A percentile compares a stretch with the other conserved stretches of the same genome.
Evolutionary conservation across 192 early-diverging fungal genomes (phyloP).

Genomic region (Spinellus fusiger): DNA sequence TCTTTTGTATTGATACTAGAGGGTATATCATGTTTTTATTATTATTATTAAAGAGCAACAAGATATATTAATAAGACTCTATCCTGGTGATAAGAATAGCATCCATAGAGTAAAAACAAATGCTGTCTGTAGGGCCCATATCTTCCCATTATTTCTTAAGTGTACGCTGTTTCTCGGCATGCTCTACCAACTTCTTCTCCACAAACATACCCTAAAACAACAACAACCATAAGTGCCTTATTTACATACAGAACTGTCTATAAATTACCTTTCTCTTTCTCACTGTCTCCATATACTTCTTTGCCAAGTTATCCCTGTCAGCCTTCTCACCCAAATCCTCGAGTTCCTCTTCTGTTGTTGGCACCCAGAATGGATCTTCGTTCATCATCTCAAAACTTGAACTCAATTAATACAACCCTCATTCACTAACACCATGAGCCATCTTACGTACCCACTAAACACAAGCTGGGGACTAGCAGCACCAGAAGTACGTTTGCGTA

Average conservation of each 20-base stretch:
- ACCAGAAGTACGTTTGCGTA: constrained; percentile 92
- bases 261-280: constrained; percentile 82
- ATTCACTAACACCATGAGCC: not conserved
- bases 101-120: too few species aligned
- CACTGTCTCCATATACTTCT: constrained; percentile 94
- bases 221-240: not conserved
- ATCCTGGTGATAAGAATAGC: too few species aligned
- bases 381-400: constrained; percentile 79
- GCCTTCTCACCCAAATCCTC: constrained; percentile 98
- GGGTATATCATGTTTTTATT: too few species aligned
- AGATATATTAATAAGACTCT: too few species aligned
- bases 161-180: constrained; percentile 81
- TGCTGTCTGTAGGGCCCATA: too few species aligned
- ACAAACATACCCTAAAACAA: constrained; percentile 70
- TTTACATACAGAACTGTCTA: not conserved
- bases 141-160: constrained; percentile 57
- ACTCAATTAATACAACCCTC: not conserved
- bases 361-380: constrained; percentile 98
- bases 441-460: constrained; percentile 66
- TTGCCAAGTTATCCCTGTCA: constrained; percentile 91
- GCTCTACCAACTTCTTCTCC: constrained; percentile 85
- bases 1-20: too few species aligned
- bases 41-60: too few species aligned
- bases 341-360: constrained; percentile 93
- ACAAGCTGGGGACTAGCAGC: constrained; percentile 93